Evolutionary conservation across 2,329 filamentous ascomycete genomes (phyloP).

Genomic region (Ophiostoma montium): DNA sequence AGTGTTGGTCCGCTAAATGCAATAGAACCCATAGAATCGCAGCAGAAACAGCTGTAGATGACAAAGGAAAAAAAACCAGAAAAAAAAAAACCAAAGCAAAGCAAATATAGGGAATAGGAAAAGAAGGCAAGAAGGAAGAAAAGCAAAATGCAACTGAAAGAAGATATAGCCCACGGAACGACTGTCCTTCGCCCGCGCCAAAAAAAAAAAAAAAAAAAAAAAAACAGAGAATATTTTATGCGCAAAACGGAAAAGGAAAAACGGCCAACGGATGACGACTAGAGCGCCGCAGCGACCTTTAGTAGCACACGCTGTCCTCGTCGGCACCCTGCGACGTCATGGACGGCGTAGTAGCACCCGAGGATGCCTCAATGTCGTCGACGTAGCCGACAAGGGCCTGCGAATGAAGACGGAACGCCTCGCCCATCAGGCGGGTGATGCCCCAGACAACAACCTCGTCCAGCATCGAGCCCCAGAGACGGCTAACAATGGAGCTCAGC

Average conservation of each 20-base stretch:
- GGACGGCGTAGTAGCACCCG: conserved; percentile 54
- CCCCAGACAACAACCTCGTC: conserved; percentile 99
- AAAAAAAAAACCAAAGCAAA: no score
- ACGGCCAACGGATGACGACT: conserved; percentile 16
- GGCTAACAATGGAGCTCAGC: conserved; percentile 86
- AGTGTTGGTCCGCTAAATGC: conserved; percentile 17
- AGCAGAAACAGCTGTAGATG: background rate
- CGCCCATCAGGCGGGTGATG: conserved; percentile 90
- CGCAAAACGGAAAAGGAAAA: conserved; percentile 9
- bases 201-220: conserved; percentile 9
- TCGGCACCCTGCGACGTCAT: conserved; percentile 60
- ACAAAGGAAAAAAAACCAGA: background rate
- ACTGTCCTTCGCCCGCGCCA: conserved; percentile 11
- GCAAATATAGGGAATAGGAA: background rate
- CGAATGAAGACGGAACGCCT: conserved; percentile 92
- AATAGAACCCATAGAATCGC: conserved; percentile 8
- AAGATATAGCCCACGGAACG: conserved; percentile 5
- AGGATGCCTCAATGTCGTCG: conserved; percentile 60
- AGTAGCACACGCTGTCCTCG: conserved; percentile 55
- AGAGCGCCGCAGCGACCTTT: conserved; percentile 23
- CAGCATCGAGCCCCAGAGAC: conserved; percentile 94
- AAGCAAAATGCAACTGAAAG: conserved; percentile 15
- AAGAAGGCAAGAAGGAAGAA: background rate
- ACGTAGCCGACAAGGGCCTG: conserved; percentile 92
- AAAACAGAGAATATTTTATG: conserved; percentile 7